Base-by-base conservation (phyloP, 2,329 filamentous ascomycete species). In the Colletotrichum somersetense region DNA sequence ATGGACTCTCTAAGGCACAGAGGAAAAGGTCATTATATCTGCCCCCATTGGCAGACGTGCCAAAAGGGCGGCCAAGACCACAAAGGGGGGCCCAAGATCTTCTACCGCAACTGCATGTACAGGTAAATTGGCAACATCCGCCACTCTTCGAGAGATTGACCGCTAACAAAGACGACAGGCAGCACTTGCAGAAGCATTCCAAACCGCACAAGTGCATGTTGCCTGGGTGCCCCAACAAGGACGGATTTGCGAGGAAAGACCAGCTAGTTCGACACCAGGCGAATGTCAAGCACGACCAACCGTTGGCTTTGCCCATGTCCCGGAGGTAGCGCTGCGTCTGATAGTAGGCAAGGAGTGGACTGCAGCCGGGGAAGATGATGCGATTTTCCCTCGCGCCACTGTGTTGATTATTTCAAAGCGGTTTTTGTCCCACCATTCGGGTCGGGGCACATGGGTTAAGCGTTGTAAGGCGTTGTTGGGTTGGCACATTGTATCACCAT, bases 151-250 rank as follows among this genome's bases (percentile, higher is more conserved):
- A 52, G 23, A 11, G 23, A 18, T 12, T 23, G 42, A 23, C 1
- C 18, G 44, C 73, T 76, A 56, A 73, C 33, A 14, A 11, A 12
- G 20, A 38, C 18, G 20, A 70, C 74, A 84, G 82, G 63, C 82
- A 84, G 75, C 82, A 84, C 73, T 81, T 81, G 69, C 83, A 84
- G 75, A 84, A 84, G 58, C 82, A 84, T 71, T 78, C 80, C 35
- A 84, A 83, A 72, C 82, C 82, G 20, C 84, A 81, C 80, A 79
- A 80, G 30, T 84, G 82, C 75, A 78, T 80, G 52, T 66, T 81
- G 30, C 78, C 79, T 53, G 80, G 82, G 11, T 84, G 82, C 50
- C 82, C 82, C 16, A 84, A 84, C 52, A 84, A 83, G 70, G 81
- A 82, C 65, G 79, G 78, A 23, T 84, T 84, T 68, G 82, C 82